A percentile compares a stretch with the other conserved stretches of the same genome.
Conservation (phyloP, 2,329 filamentous ascomycete genomes). For the Claviceps lovelessii region DNA sequence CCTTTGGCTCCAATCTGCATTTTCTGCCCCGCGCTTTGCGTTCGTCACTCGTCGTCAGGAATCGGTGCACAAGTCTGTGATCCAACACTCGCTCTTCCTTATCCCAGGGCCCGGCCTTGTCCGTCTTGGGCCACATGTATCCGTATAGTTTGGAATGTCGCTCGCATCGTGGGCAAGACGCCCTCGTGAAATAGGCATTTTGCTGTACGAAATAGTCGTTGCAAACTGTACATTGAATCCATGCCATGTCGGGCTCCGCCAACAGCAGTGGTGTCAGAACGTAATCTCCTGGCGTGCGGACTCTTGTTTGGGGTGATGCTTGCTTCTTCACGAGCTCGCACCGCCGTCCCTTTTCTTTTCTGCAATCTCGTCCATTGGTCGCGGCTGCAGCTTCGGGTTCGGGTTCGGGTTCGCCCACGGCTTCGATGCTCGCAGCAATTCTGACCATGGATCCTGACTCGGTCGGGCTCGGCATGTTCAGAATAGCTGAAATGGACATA, state of each 20-base stretch:
- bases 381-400: background rate
- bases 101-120: constrained; percentile 61
- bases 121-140: constrained; percentile 90
- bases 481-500: constrained; percentile 21
- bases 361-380: constrained; percentile 5
- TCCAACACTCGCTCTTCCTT: constrained; percentile 61
- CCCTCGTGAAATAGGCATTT: constrained; percentile 74
- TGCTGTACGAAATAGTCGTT: constrained; percentile 70
- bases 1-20: constrained; percentile 13
- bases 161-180: constrained; percentile 83
- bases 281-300: constrained; percentile 62
- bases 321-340: constrained; percentile 16
- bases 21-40: constrained; percentile 33
- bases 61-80: constrained; percentile 76
- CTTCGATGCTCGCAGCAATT: constrained; percentile 16
- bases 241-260: constrained; percentile 59
- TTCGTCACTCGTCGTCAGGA: constrained; percentile 59
- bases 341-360: constrained; percentile 19
- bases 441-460: constrained; percentile 4
- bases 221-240: constrained; percentile 84
- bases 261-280: constrained; percentile 65
- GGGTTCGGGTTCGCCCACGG: constrained; percentile 6
- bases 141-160: constrained; percentile 92
- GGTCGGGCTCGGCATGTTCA: constrained; percentile 15
- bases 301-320: constrained; percentile 18